phyloP scores from a whole-genome alignment of 495 filamentous ascomycete genomes.

The Hypoxylon subgilvum region DNA sequence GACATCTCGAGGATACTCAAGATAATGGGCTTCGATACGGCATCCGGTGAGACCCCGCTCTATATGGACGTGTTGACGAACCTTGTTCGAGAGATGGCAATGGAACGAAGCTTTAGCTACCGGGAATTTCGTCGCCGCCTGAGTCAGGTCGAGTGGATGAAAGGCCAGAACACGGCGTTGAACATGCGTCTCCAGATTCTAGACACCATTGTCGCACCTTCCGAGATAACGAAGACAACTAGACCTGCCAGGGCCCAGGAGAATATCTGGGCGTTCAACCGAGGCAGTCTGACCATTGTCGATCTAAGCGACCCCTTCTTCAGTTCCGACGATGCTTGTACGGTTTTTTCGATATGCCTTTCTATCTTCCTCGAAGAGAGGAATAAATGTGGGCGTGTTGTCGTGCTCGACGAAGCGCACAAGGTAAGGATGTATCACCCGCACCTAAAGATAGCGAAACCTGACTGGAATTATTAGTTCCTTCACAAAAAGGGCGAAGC shows the following conservation, averaged over 20 bases:
- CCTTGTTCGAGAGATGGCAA: constrained; percentile 53
- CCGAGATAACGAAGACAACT: background rate
- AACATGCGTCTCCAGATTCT: constrained; percentile 49
- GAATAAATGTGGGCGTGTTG: constrained; percentile 47
- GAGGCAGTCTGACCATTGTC: constrained; percentile 64
- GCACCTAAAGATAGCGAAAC: constrained; percentile 18
- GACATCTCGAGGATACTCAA: constrained; percentile 58
- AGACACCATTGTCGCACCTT: constrained; percentile 47
- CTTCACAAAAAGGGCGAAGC: constrained; percentile 53
- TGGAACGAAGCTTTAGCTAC: constrained; percentile 49
- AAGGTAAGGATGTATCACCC: constrained; percentile 38
- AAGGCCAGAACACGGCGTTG: constrained; percentile 43
- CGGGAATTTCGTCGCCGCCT: constrained; percentile 45
- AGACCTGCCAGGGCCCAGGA: constrained; percentile 4
- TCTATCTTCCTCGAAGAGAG: constrained; percentile 55
- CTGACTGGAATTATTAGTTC: constrained; percentile 51
- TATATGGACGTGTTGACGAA: constrained; percentile 60
- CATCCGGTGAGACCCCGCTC: constrained; percentile 47
- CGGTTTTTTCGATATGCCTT: constrained; percentile 62
- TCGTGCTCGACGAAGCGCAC: constrained; percentile 50
- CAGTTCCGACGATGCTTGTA: constrained; percentile 60
- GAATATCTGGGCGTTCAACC: constrained; percentile 25
- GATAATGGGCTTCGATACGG: constrained; percentile 60
- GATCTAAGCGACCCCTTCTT: constrained; percentile 67
- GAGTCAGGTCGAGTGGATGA: constrained; percentile 32